Percentiles rank a stretch among this genome's conserved stretches.
Conservation (phyloP, 2,329 filamentous ascomycete species). For the Claviceps sp. region DNA sequence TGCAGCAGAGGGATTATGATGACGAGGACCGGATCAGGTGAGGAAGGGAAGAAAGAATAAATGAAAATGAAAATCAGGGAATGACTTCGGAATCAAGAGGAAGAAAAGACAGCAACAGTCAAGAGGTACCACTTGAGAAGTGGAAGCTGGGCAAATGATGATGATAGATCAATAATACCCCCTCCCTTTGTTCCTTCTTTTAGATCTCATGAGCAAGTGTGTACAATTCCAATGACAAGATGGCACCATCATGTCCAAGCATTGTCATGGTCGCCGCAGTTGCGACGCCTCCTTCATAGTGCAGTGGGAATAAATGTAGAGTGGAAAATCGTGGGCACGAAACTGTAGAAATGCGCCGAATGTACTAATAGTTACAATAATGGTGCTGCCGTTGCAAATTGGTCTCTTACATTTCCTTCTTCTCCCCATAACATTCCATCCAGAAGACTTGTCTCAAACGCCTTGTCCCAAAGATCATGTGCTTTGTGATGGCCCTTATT, state of each 20-base stretch:
- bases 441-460: not conserved
- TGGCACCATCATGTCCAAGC: not conserved
- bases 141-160: not conserved
- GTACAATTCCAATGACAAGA: not conserved
- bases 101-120: not conserved
- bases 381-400: not conserved
- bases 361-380: not conserved
- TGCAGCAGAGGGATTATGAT: constrained; percentile 30
- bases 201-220: not conserved
- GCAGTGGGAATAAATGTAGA: not conserved
- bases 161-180: not conserved
- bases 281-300: not conserved
- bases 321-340: not conserved
- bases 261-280: not conserved
- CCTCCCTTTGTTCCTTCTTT: not conserved
- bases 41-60: not conserved
- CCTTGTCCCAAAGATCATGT: not conserved
- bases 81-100: not conserved
- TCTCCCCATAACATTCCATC: not conserved
- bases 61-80: not conserved
- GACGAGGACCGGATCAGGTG: constrained; percentile 19
- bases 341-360: not conserved
- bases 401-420: not conserved
- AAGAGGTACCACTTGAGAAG: not conserved
- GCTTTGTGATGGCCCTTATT: not conserved